Evolutionary conservation across 1,284 basidiomycete genomes (phyloP).

Genomic region (Meripilus lineatus): DNA sequence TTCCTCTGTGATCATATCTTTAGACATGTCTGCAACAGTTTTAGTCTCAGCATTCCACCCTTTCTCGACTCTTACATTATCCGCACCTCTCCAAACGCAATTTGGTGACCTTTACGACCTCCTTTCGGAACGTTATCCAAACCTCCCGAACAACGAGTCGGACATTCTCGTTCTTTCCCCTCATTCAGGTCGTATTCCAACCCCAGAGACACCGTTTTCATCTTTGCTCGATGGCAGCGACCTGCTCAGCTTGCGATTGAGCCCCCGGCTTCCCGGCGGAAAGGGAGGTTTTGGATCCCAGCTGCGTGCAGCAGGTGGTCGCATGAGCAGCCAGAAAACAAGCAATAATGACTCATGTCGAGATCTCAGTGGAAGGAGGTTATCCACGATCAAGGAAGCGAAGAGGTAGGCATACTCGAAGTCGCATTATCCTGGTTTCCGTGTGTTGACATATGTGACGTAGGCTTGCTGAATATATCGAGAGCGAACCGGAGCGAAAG

Average conservation of each 20-base stretch:
- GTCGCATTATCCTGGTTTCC: too few species aligned
- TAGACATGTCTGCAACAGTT: too few species aligned
- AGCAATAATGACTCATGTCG: conserved; percentile 95
- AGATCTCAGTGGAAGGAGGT: conserved; percentile 84
- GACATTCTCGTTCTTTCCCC: conserved; percentile 43
- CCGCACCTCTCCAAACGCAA: conserved; percentile 46
- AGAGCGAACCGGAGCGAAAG: conserved; percentile 78
- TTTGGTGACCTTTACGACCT: conserved; percentile 48
- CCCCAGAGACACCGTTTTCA: conserved; percentile 37
- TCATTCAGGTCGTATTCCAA: conserved; percentile 44
- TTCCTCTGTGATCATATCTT: too few species aligned
- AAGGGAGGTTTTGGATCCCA: conserved; percentile 98
- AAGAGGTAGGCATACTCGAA: conserved; percentile 59
- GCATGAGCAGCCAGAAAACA: conserved; percentile 95
- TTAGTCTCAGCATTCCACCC: conserved; percentile 74
- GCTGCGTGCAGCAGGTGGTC: conserved; percentile 92
- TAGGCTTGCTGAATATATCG: conserved; percentile 87
- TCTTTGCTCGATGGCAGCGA: conserved; percentile 35
- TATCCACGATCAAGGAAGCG: conserved; percentile 95
- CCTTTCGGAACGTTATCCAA: conserved; percentile 52
- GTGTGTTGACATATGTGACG: conserved; percentile 8
- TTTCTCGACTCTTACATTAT: conserved; percentile 67
- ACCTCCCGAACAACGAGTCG: conserved; percentile 40
- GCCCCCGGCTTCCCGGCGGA: conserved; percentile 76
- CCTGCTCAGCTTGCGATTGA: conserved; percentile 60